Evolutionary conservation across 768 basidiomycete genomes (phyloP), one percentile per base, ranked within the genome.

Genomic region (Lactarius trivialis): DNA sequence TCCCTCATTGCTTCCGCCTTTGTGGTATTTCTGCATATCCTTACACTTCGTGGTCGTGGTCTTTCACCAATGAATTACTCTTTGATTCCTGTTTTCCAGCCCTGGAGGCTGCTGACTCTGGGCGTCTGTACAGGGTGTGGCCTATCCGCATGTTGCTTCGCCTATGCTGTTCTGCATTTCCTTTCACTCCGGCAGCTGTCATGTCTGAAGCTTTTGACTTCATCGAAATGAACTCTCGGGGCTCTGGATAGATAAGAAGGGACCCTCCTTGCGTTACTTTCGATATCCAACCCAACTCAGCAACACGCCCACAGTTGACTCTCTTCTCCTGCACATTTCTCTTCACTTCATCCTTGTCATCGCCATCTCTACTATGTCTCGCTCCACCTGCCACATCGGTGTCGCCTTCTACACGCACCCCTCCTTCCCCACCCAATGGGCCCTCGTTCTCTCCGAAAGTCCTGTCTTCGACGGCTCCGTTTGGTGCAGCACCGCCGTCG

Each of bases 391-490:
- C 33, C 54, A 60, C 15, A 12, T 60, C n/a, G 60, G 54, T 28
- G 28, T 60, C 15, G 54, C 60, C 7, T 48, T 55, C 26, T 55
- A 49, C 17, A n/a, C 57, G 17, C 48, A 49, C 49, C 57, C 33
- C n/a, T 36, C 26, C 26, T 55, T 60, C 21, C 60, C 60, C 9
- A 32, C 54, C 4, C 60, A 60, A 8, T 60, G 60, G 60, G 53
- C 45, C 8, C 43, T 60, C 15, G 53, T 60, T 2, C 60, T 60
- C 6, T 49, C 60, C 14, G 34, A 55, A 7, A 50, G 32, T 2
- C 45, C 54, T 14, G 34, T 60, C 1, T 60, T 60, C 43, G 34
- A 50, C 9, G 53, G 60, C 2, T 34, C 5, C 53, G 34, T 60
- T 4, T 60, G 54, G 60, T 55, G 60, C 33, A 30, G 60, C 60